Percentiles rank a stretch among this genome's conserved stretches.
Evolutionary conservation across 768 basidiomycete genomes (phyloP).

Genomic region (Tulasnella sp.): DNA sequence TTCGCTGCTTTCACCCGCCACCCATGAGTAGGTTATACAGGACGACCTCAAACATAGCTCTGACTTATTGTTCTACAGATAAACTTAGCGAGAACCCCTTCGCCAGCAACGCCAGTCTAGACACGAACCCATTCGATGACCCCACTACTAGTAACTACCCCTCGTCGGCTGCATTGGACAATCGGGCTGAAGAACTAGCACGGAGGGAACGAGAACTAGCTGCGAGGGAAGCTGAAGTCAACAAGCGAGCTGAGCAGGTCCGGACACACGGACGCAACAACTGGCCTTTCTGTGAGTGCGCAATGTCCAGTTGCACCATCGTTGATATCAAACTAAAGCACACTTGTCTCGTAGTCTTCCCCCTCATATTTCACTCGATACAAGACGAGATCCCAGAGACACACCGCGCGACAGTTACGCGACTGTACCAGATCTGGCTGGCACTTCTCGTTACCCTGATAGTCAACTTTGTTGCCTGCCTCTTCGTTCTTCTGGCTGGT

Average conservation of each 20-base stretch:
- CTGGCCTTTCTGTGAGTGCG: conserved; percentile 77
- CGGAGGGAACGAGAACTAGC: conserved; percentile 73
- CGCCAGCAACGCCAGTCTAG: conserved; percentile 71
- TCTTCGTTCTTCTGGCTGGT: conserved; percentile 72
- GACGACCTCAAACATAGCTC: not conserved
- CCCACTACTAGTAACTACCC: conserved; percentile 35
- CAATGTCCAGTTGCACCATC: not conserved
- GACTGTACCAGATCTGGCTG: conserved; percentile 90
- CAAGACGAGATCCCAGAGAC: conserved; percentile 76
- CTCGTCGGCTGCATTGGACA: conserved; percentile 21
- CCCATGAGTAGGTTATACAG: conserved; percentile 1
- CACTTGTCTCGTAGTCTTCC: conserved; percentile 51
- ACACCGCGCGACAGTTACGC: conserved; percentile 64
- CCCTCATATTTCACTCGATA: conserved; percentile 90
- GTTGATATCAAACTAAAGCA: not conserved
- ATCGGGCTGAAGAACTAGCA: conserved; percentile 47
- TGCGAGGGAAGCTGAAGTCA: conserved; percentile 36
- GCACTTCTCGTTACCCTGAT: conserved; percentile 69
- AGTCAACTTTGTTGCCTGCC: conserved; percentile 82
- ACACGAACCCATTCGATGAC: conserved; percentile 85
- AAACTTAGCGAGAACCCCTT: conserved; percentile 53
- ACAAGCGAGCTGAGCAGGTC: conserved; percentile 41
- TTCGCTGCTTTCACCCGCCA: not conserved
- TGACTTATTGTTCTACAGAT: conserved; percentile 8
- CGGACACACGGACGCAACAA: conserved; percentile 75